Conservation (phyloP, 2,329 filamentous ascomycete species). For the Graphium sp. region DNA sequence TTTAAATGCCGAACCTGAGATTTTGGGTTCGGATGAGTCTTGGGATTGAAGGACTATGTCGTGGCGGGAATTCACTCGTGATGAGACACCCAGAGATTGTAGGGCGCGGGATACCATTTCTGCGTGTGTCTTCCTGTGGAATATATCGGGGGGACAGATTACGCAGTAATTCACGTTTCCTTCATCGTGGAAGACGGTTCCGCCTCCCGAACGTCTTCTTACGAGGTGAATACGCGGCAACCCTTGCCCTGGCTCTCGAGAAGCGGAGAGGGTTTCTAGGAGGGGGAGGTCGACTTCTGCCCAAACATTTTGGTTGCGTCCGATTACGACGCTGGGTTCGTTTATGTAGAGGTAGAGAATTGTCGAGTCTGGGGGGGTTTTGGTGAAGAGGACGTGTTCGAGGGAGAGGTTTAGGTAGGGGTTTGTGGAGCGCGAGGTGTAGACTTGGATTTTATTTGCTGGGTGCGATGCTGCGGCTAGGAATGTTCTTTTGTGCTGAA, state of each 20-base stretch:
- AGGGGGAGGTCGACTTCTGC: constrained; percentile 64
- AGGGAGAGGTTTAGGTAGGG: constrained; percentile 87
- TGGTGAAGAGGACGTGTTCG: constrained; percentile 76
- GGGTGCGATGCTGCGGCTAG: constrained; percentile 20
- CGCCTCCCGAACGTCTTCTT: constrained; percentile 72
- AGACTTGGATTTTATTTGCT: constrained; percentile 44
- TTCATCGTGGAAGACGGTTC: constrained; percentile 82
- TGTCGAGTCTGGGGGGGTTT: constrained; percentile 52
- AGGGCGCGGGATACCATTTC: constrained; percentile 87
- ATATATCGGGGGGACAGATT: constrained; percentile 59
- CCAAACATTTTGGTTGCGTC: constrained; percentile 97
- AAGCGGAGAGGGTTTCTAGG: constrained; percentile 17
- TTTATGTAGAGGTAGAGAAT: constrained; percentile 84
- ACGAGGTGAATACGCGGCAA: constrained; percentile 40
- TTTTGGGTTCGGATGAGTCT: no score
- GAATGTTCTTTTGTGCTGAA: constrained; percentile 16
- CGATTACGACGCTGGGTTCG: constrained; percentile 73
- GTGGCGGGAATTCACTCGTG: constrained; percentile 74
- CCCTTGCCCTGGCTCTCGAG: constrained; percentile 7
- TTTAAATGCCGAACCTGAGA: constrained; percentile 93
- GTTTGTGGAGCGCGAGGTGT: constrained; percentile 51
- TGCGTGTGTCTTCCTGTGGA: constrained; percentile 76
- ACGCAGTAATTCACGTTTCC: constrained; percentile 95
- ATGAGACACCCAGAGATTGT: constrained; percentile 35
- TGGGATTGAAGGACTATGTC: constrained; percentile 77